Evolutionary conservation across 257 asterid species (phyloP).

Genomic region (Solanum corneliomulleri): DNA sequence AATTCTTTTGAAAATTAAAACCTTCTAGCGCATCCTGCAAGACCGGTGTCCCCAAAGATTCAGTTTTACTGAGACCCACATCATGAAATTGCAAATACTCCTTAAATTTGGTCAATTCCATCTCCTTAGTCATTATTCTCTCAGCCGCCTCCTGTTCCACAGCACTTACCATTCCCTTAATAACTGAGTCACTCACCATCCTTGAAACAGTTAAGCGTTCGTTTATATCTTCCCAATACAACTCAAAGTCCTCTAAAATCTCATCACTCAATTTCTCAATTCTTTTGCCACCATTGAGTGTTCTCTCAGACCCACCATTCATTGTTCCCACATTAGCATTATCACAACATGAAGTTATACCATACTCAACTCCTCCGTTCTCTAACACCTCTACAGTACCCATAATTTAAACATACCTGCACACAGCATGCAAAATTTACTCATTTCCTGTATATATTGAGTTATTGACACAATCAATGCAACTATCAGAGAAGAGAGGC

Average conservation of each 20-base stretch:
- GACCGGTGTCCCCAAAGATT: conserved; percentile 1
- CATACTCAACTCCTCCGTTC: conserved; percentile 7
- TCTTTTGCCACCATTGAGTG: conserved; percentile 15
- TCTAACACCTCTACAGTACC: conserved; percentile 20
- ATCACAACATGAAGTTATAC: conserved; percentile 8
- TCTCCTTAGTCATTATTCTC: conserved; percentile 46
- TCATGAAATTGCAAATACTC: conserved; percentile 15
- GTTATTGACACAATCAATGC: neutral
- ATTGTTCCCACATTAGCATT: conserved; percentile 6
- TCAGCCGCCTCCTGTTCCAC: conserved; percentile 73
- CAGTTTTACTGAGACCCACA: conserved; percentile 4
- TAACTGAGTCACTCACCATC: conserved; percentile 77
- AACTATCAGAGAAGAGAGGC: neutral
- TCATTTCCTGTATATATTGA: neutral
- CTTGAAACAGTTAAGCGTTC: conserved; percentile 52
- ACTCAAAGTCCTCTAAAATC: conserved; percentile 59
- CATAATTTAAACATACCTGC: conserved; percentile 4
- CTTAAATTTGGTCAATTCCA: conserved; percentile 46
- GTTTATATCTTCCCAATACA: conserved; percentile 53
- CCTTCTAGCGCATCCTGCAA: neutral
- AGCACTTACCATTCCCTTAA: conserved; percentile 80
- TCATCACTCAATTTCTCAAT: conserved; percentile 43
- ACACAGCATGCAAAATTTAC: neutral
- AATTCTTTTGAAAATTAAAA: conserved; percentile 1
- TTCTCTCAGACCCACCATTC: conserved; percentile 4